Evolutionary conservation across 2,329 filamentous ascomycete species (phyloP).

Genomic region (Pseudopyricularia cyperi): DNA sequence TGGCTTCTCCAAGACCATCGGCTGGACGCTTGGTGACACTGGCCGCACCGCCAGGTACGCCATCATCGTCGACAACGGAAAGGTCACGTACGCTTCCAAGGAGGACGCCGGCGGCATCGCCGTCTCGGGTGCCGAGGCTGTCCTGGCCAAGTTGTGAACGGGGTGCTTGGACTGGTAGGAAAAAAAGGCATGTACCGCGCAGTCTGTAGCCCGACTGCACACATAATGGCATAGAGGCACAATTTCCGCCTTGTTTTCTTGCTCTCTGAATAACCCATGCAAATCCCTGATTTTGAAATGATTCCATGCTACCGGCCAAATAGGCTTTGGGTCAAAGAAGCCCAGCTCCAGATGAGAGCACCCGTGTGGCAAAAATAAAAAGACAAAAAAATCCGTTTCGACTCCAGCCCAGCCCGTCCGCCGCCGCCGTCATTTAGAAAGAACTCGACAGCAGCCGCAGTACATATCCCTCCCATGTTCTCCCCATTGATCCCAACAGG

Average conservation of each 20-base stretch:
- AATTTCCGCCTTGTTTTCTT: background rate
- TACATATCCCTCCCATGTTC: background rate
- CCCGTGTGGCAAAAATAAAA: slow-evolving; percentile 7
- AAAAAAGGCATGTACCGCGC: no score
- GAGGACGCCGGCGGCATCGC: slow-evolving; percentile 40
- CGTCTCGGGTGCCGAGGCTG: slow-evolving; percentile 38
- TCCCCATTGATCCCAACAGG: background rate
- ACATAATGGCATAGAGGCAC: no score
- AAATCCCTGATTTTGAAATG: slow-evolving; percentile 7
- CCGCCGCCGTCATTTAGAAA: slow-evolving; percentile 7
- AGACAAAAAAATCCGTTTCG: slow-evolving; percentile 1
- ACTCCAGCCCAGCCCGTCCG: slow-evolving; percentile 1
- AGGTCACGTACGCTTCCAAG: slow-evolving; percentile 67
- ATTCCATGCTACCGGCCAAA: slow-evolving; percentile 10
- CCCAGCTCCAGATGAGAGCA: slow-evolving; percentile 7
- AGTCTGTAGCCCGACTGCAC: no score
- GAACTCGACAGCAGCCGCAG: background rate
- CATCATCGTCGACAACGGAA: slow-evolving; percentile 71
- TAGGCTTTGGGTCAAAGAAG: slow-evolving; percentile 5
- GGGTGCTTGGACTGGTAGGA: background rate
- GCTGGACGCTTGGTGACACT: slow-evolving; percentile 52
- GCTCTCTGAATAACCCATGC: slow-evolving; percentile 5
- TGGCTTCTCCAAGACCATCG: slow-evolving; percentile 62
- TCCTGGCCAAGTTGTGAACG: slow-evolving; percentile 37
- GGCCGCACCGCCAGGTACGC: slow-evolving; percentile 70